phyloP scores from a whole-genome alignment of 2,329 filamentous ascomycete species.

The Alternaria triticina region DNA sequence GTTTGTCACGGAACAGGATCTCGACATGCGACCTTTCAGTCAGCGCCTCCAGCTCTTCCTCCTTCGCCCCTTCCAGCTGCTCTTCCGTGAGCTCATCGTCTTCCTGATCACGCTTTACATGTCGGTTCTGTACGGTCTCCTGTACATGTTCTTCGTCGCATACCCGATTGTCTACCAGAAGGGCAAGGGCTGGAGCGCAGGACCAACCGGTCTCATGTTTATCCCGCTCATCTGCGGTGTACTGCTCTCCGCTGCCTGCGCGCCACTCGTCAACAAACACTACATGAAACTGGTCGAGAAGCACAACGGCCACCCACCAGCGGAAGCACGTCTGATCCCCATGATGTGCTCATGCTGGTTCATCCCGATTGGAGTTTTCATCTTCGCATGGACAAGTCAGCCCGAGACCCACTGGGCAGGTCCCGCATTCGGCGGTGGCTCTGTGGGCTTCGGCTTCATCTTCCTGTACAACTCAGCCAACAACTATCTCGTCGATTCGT shows the following conservation, averaged over 20 bases:
- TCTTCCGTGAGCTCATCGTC: conserved; percentile 84
- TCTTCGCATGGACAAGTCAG: conserved; percentile 75
- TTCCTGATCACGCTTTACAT: conserved; percentile 85
- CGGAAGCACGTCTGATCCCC: conserved; percentile 78
- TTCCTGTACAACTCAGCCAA: conserved; percentile 76
- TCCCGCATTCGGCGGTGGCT: conserved; percentile 69
- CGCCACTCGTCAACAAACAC: conserved; percentile 80
- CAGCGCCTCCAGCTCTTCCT: conserved; percentile 78
- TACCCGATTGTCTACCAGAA: conserved; percentile 72
- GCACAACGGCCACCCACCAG: conserved; percentile 74
- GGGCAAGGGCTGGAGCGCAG: conserved; percentile 78
- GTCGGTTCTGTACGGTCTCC: conserved; percentile 76
- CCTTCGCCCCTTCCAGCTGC: conserved; percentile 81
- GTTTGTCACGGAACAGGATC: conserved; percentile 80
- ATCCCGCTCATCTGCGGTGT: conserved; percentile 83
- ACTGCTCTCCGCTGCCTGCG: conserved; percentile 67
- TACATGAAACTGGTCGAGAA: conserved; percentile 70
- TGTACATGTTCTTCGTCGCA: conserved; percentile 72
- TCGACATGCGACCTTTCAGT: conserved; percentile 72
- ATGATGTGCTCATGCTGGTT: conserved; percentile 66
- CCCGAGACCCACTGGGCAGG: conserved; percentile 70
- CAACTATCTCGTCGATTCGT: conserved; percentile 66
- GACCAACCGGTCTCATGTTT: conserved; percentile 83
- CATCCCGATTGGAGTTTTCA: conserved; percentile 70
- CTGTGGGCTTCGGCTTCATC: conserved; percentile 80